Conservation (phyloP, 768 basidiomycete genomes). For the Lactarius akahatsu region DNA sequence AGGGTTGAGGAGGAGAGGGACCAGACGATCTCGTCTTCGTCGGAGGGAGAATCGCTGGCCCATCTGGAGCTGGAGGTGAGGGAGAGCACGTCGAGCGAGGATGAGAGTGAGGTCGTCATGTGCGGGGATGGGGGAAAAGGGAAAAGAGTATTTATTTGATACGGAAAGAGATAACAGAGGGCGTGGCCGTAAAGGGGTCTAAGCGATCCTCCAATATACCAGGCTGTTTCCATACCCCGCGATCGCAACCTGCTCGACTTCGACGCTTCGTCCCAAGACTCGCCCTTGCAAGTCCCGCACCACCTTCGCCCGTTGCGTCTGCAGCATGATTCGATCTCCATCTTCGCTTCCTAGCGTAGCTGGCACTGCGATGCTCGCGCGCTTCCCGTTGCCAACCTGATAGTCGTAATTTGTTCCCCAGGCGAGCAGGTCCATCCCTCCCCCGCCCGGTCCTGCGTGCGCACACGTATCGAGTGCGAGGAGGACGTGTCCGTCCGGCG, state of each 20-base stretch:
- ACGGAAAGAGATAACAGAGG: background rate
- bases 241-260: constrained; percentile 63
- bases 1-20: constrained; percentile 22
- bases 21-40: constrained; percentile 30
- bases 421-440: constrained; percentile 61
- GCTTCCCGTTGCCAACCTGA: constrained; percentile 75
- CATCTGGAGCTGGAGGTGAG: constrained; percentile 19
- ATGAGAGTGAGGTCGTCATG: constrained; percentile 23
- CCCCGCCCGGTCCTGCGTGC: constrained; percentile 48
- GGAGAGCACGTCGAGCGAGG: constrained; percentile 22
- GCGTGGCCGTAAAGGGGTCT: constrained; percentile 7
- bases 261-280: constrained; percentile 56
- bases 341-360: constrained; percentile 49
- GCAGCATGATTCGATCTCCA: constrained; percentile 61
- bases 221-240: constrained; percentile 63
- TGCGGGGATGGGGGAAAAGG: background rate
- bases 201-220: constrained; percentile 66
- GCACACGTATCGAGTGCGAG: constrained; percentile 64
- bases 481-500: constrained; percentile 74
- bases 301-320: constrained; percentile 46
- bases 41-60: constrained; percentile 26
- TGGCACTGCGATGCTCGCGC: constrained; percentile 56
- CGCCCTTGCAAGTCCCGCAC: constrained; percentile 61
- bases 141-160: constrained; percentile 14
- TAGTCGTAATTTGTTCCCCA: constrained; percentile 76